These are phyloP conservation scores for Fusarium pseudocircinatum DNA, from an alignment of 2,329 filamentous ascomycete species.

Conservation along the genomic window DNA sequence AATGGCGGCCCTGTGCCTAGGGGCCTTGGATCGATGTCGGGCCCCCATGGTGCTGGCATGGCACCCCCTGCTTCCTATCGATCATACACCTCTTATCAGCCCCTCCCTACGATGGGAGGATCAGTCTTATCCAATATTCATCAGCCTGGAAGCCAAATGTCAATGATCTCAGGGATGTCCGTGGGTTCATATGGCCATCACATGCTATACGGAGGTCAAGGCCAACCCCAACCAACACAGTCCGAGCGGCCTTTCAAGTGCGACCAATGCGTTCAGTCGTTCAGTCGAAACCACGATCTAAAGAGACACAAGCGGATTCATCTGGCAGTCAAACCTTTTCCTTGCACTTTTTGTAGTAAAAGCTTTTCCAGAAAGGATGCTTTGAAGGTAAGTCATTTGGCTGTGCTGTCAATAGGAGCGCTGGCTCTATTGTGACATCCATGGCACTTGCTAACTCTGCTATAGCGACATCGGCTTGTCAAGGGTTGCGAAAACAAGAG, in stretches of 20 bases:
- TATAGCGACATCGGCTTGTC: slow-evolving; percentile 69
- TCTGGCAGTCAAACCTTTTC: slow-evolving; percentile 93
- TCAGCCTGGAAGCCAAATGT: slow-evolving; percentile 76
- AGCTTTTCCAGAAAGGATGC: slow-evolving; percentile 97
- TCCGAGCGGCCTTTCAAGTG: slow-evolving; percentile 94
- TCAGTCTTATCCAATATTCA: slow-evolving; percentile 82
- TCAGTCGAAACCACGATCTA: slow-evolving; percentile 95
- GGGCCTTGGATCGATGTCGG: slow-evolving; percentile 50
- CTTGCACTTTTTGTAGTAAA: slow-evolving; percentile 91
- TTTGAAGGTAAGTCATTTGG: slow-evolving; percentile 76
- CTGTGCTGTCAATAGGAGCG: not conserved
- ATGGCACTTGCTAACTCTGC: slow-evolving; percentile 24
- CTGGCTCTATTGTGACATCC: not conserved
- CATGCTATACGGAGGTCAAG: slow-evolving; percentile 67
- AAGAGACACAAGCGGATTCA: slow-evolving; percentile 97
- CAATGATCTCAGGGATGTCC: slow-evolving; percentile 71
- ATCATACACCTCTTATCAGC: slow-evolving; percentile 56
- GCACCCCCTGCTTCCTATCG: slow-evolving; percentile 63
- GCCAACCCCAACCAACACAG: slow-evolving; percentile 56
- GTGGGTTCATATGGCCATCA: slow-evolving; percentile 65
- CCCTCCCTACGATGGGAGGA: slow-evolving; percentile 70
- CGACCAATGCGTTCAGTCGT: slow-evolving; percentile 89
- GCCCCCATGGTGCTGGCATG: slow-evolving; percentile 44
- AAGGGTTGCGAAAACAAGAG: slow-evolving; percentile 66
- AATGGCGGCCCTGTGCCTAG: slow-evolving; percentile 51